Conservation (phyloP, 1,284 basidiomycete genomes). For the Sphagnurus paluster region DNA sequence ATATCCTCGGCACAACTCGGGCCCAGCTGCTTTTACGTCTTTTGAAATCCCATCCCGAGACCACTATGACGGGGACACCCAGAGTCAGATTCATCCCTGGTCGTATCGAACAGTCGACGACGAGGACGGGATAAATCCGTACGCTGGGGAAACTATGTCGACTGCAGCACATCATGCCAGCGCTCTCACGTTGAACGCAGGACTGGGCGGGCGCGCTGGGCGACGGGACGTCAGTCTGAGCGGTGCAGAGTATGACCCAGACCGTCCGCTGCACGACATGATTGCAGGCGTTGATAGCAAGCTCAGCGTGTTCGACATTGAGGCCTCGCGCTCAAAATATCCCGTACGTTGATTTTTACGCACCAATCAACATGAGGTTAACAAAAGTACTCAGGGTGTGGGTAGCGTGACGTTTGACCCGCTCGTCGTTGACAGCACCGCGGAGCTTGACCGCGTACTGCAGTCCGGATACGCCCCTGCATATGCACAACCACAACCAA, state of each 20-base stretch:
- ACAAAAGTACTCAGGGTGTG: slow-evolving; percentile 20
- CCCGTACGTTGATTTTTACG: slow-evolving; percentile 31
- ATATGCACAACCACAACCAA: slow-evolving; percentile 33
- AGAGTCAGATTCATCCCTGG: slow-evolving; percentile 59
- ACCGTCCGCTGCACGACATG: slow-evolving; percentile 76
- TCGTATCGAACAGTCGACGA: slow-evolving; percentile 65
- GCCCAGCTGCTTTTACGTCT: slow-evolving; percentile 52
- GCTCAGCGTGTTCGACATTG: slow-evolving; percentile 53
- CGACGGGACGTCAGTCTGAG: slow-evolving; percentile 61
- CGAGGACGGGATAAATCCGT: slow-evolving; percentile 63
- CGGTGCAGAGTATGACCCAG: slow-evolving; percentile 85
- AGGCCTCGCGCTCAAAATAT: slow-evolving; percentile 49
- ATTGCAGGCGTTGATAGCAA: slow-evolving; percentile 56
- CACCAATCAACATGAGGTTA: slow-evolving; percentile 1
- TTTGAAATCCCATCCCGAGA: slow-evolving; percentile 60
- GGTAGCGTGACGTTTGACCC: slow-evolving; percentile 46
- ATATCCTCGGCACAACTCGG: slow-evolving; percentile 65
- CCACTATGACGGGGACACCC: slow-evolving; percentile 52
- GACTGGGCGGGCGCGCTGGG: slow-evolving; percentile 56
- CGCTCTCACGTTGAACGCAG: slow-evolving; percentile 82
- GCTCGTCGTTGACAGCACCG: slow-evolving; percentile 58
- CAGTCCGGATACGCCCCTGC: slow-evolving; percentile 48
- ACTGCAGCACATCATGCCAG: slow-evolving; percentile 87
- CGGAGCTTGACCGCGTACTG: slow-evolving; percentile 62
- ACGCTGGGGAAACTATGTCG: slow-evolving; percentile 68